Conservation (phyloP, 106 monocot genomes). For the Dendrobium officinale region DNA sequence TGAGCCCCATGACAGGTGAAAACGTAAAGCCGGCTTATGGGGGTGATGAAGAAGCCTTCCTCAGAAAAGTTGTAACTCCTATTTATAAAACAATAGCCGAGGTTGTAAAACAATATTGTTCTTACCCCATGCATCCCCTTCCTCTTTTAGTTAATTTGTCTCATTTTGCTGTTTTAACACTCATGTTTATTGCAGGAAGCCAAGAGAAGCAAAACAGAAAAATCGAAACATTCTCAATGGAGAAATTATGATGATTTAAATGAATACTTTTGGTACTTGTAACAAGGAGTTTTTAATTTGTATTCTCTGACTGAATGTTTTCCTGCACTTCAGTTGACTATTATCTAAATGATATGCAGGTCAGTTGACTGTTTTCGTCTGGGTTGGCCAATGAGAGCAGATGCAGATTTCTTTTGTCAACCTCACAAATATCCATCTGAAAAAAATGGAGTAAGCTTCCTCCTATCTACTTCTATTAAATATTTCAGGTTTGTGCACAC, state of each 20-base stretch:
- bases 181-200: constrained; percentile 55
- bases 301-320: not conserved
- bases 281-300: not conserved
- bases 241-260: constrained; percentile 97
- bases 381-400: constrained; percentile 89
- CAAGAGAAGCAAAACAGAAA: constrained; percentile 59
- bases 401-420: constrained; percentile 83
- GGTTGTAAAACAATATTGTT: constrained; percentile 23
- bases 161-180: not conserved
- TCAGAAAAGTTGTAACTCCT: constrained; percentile 77
- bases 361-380: constrained; percentile 69
- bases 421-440: constrained; percentile 11
- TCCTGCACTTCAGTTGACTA: not conserved
- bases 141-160: constrained; percentile 7
- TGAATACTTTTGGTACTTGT: constrained; percentile 84
- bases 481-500: not conserved
- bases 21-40: constrained; percentile 80
- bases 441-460: constrained; percentile 46
- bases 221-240: constrained; percentile 84
- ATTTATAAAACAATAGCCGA: constrained; percentile 50
- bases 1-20: constrained; percentile 73
- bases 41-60: constrained; percentile 77
- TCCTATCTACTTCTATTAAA: not conserved
- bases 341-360: constrained; percentile 25
- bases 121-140: not conserved